phyloP scores from a whole-genome alignment of 1,284 basidiomycete genomes.

The Wolfiporia cocos region DNA sequence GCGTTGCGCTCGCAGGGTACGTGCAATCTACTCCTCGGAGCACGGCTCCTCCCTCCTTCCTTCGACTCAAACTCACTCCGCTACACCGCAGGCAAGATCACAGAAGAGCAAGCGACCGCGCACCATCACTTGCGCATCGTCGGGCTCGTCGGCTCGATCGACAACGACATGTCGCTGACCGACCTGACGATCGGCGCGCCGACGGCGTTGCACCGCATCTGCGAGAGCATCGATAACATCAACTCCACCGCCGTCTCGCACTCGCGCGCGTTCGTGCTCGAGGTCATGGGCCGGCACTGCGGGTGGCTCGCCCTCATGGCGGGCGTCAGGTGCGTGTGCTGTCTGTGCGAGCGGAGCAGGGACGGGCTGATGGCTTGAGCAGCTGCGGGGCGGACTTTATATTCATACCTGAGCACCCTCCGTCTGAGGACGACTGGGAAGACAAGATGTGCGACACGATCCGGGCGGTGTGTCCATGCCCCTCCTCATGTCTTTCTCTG shows the following conservation, averaged over 20 bases:
- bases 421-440: constrained; percentile 78
- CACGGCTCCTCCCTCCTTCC: background rate
- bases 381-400: constrained; percentile 95
- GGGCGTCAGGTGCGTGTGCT: constrained; percentile 68
- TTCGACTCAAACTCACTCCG: background rate
- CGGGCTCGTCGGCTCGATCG: constrained; percentile 96
- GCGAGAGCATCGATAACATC: constrained; percentile 97
- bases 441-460: constrained; percentile 90
- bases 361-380: background rate
- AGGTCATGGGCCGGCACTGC: constrained; percentile 98
- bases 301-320: constrained; percentile 96
- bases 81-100: constrained; percentile 55
- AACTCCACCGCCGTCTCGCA: constrained; percentile 95
- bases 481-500: background rate
- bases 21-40: constrained; percentile 4
- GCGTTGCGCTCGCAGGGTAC: constrained; percentile 59
- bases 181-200: constrained; percentile 96
- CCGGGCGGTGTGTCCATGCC: constrained; percentile 54
- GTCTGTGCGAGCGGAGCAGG: background rate
- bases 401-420: constrained; percentile 94
- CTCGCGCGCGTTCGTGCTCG: constrained; percentile 95
- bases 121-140: constrained; percentile 92
- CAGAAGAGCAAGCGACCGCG: constrained; percentile 60
- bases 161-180: constrained; percentile 98
- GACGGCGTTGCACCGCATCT: constrained; percentile 94